phyloP scores from a whole-genome alignment of 2,329 filamentous ascomycete species.

The Pyricularia sp. region DNA sequence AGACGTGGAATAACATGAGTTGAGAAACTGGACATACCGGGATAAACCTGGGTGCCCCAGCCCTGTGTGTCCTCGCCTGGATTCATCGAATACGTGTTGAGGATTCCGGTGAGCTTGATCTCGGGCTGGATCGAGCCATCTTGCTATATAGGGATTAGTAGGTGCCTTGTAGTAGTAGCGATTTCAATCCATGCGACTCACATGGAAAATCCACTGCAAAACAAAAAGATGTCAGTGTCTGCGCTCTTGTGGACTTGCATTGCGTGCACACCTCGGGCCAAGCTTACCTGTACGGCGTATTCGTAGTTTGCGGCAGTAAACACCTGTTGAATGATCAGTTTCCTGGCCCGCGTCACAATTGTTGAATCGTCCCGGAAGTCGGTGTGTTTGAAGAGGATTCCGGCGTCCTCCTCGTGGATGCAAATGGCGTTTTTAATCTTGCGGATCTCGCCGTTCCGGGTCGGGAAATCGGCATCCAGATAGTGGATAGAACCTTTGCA shows the following conservation, averaged over 20 bases:
- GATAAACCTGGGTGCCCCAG: constrained; percentile 89
- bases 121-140: constrained; percentile 89
- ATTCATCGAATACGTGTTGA: constrained; percentile 83
- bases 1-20: neutral
- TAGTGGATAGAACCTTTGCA: constrained; percentile 91
- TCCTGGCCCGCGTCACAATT: constrained; percentile 77
- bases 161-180: neutral
- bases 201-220: constrained; percentile 73
- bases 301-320: constrained; percentile 97
- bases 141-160: constrained; percentile 35
- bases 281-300: constrained; percentile 47
- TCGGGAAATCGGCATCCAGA: constrained; percentile 79
- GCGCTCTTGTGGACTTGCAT: too few relatives aligned
- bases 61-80: constrained; percentile 72
- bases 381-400: constrained; percentile 88
- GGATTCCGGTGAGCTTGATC: constrained; percentile 82
- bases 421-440: constrained; percentile 92
- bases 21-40: constrained; percentile 28
- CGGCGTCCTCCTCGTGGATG: constrained; percentile 88
- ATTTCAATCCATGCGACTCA: constrained; percentile 11
- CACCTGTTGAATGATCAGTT: constrained; percentile 80
- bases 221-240: constrained; percentile 18
- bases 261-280: too few relatives aligned
- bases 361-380: constrained; percentile 87
- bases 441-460: constrained; percentile 62